phyloP scores from a whole-genome alignment of 1,139 yeast genomes.

The Arxiozyma bovina region DNA sequence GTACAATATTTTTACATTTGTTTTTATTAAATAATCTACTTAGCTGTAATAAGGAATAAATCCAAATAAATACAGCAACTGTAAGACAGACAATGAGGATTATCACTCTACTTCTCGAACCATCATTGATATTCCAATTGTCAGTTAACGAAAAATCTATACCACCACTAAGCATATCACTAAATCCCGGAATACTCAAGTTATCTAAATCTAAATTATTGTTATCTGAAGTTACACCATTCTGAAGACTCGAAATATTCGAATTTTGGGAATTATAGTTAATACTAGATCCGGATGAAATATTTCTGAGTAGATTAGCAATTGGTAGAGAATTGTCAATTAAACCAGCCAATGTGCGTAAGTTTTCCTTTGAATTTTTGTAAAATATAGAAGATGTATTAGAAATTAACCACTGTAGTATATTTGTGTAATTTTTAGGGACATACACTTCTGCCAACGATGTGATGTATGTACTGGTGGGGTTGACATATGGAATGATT shows the following conservation, averaged over 20 bases:
- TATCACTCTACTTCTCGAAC: slow-evolving; percentile 1
- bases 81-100: background rate
- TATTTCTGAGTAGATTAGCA: slow-evolving; percentile 37
- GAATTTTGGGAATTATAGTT: background rate
- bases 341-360: slow-evolving; percentile 43
- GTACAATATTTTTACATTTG: background rate
- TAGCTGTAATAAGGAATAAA: background rate
- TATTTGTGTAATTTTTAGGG: slow-evolving; percentile 42
- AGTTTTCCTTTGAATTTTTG: slow-evolving; percentile 41
- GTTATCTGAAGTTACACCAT: background rate
- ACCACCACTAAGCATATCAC: background rate
- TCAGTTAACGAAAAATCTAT: background rate
- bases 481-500: slow-evolving; percentile 56
- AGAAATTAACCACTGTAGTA: slow-evolving; percentile 39
- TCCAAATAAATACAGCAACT: slow-evolving; percentile 4
- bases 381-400: slow-evolving; percentile 41
- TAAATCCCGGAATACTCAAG: background rate
- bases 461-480: slow-evolving; percentile 44
- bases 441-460: slow-evolving; percentile 73
- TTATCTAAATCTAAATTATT: background rate
- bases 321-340: slow-evolving; percentile 60
- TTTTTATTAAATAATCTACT: background rate
- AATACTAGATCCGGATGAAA: background rate
- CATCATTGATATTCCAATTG: background rate
- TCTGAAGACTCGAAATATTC: background rate